Percentiles rank a stretch among this genome's conserved stretches.
phyloP scores from a whole-genome alignment of 2,329 filamentous ascomycete species.

The Cladosporium sp. region DNA sequence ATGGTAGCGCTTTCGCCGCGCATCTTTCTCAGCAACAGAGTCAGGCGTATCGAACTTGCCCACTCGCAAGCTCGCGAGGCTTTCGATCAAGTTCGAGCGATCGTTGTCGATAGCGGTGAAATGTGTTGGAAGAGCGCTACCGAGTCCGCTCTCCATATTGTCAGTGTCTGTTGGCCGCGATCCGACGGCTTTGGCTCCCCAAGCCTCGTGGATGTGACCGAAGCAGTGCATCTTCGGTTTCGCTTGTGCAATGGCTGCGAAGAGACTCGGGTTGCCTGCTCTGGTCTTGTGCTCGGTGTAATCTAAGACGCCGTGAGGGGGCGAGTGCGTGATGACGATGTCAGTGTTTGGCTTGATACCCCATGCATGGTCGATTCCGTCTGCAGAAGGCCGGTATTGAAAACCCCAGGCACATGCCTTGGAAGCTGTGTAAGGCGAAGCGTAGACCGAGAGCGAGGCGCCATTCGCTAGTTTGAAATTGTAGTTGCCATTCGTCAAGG shows the following conservation, averaged over 20 bases:
- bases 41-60: constrained; percentile 22
- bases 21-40: neutral
- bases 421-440: constrained; percentile 54
- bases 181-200: constrained; percentile 56
- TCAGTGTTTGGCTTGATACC: constrained; percentile 31
- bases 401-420: constrained; percentile 58
- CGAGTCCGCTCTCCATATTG: neutral
- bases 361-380: constrained; percentile 36
- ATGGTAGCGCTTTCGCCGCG: neutral
- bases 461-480: constrained; percentile 50
- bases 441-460: constrained; percentile 52
- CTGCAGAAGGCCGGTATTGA: constrained; percentile 53
- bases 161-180: constrained; percentile 48
- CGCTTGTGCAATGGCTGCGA: constrained; percentile 47
- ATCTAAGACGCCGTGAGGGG: constrained; percentile 36
- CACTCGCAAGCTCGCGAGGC: constrained; percentile 30
- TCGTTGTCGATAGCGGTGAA: constrained; percentile 50
- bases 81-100: constrained; percentile 41
- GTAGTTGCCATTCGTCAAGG: constrained; percentile 54
- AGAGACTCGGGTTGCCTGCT: constrained; percentile 49
- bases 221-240: constrained; percentile 56
- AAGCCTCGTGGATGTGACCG: constrained; percentile 61
- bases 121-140: constrained; percentile 34
- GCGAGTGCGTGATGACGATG: constrained; percentile 44
- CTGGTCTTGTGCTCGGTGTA: constrained; percentile 23